These are phyloP conservation scores for Aspergillus jensenii DNA, from an alignment of 2,329 filamentous ascomycete genomes.

Conservation along the genomic window DNA sequence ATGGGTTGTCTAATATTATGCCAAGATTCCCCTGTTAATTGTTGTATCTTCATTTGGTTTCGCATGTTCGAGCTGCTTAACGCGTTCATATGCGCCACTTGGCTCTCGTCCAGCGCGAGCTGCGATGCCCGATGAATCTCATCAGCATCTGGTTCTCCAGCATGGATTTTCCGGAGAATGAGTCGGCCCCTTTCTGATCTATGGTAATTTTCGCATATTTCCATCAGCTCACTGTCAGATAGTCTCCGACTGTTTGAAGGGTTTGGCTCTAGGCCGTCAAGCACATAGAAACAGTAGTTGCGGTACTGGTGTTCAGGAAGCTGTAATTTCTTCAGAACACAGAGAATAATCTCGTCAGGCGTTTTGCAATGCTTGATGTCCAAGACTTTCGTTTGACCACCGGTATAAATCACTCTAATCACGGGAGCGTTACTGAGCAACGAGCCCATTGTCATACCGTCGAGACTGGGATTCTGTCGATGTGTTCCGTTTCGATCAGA, in stretches of 20 bases:
- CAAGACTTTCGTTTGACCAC: slow-evolving; percentile 87
- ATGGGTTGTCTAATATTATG: slow-evolving; percentile 82
- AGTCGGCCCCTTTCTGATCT: slow-evolving; percentile 85
- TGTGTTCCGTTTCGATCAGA: slow-evolving; percentile 69
- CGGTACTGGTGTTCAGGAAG: slow-evolving; percentile 87
- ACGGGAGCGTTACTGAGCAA: slow-evolving; percentile 83
- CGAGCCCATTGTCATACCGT: slow-evolving; percentile 81
- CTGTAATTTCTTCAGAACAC: slow-evolving; percentile 82
- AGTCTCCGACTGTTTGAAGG: slow-evolving; percentile 78
- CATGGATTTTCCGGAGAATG: slow-evolving; percentile 88
- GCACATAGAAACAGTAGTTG: slow-evolving; percentile 95
- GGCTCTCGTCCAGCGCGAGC: slow-evolving; percentile 84
- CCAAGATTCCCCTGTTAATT: slow-evolving; percentile 84
- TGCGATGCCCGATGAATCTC: slow-evolving; percentile 85
- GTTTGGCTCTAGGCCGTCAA: slow-evolving; percentile 81
- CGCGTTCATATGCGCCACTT: slow-evolving; percentile 66
- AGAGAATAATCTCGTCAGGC: slow-evolving; percentile 87
- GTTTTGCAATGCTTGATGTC: slow-evolving; percentile 90
- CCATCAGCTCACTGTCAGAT: slow-evolving; percentile 83
- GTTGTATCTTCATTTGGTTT: slow-evolving; percentile 84
- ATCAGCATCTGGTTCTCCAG: slow-evolving; percentile 81
- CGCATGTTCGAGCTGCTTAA: slow-evolving; percentile 65
- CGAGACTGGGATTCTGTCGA: slow-evolving; percentile 78
- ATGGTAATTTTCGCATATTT: slow-evolving; percentile 82
- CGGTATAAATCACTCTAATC: slow-evolving; percentile 90